Evolutionary conservation across 106 monocot species (phyloP), one percentile per base, ranked within the genome.

Genomic region (Dendrobium chrysotoxum): DNA sequence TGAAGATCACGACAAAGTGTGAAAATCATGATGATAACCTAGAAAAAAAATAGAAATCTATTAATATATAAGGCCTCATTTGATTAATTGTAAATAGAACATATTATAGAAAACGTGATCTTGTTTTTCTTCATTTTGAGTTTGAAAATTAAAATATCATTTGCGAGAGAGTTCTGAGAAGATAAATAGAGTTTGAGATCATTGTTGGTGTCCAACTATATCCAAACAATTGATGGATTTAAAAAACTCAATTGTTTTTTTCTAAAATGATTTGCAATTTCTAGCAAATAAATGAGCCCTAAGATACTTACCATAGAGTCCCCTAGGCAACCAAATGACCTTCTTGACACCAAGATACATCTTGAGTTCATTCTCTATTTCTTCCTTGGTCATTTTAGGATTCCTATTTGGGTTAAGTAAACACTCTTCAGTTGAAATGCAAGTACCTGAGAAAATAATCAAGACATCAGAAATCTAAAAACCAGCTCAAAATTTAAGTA

Each of bases 371-470:
- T 84, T 82, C 82, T 98, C 98, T 80, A 95, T 98, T 57, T 95
- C 89, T 77, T 87, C 91, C 84, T 89, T 98, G 39, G 61, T 90
- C 98, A 98, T 92, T 74, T 91, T 76, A 78, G 95, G 98, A 76
- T 98, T 95, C 77, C 98, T 78, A 82, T 98, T 98, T 70, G 91
- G 88, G 84, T 95, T 98, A 79, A 98, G 77, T 40, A 98, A 83
- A 77, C 98, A 98, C 64, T 98, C 98, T 78, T 95, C 95, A 72
- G 98, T 98, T 81, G 98, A 95, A 44, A 98, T 89, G 80, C 98
- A 98, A 46, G 98, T 95, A 76, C 98, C 98, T 98, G 87, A 50
- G 13, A 72, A 10, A 70, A 77, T 18, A 67, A 7, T 46, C 53
- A 73, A 42, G 35, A 84, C 4, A 83, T 30, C 38, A 78, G 42